Conservation (phyloP, 2,329 filamentous ascomycete genomes). For the Aspergillus sp. region DNA sequence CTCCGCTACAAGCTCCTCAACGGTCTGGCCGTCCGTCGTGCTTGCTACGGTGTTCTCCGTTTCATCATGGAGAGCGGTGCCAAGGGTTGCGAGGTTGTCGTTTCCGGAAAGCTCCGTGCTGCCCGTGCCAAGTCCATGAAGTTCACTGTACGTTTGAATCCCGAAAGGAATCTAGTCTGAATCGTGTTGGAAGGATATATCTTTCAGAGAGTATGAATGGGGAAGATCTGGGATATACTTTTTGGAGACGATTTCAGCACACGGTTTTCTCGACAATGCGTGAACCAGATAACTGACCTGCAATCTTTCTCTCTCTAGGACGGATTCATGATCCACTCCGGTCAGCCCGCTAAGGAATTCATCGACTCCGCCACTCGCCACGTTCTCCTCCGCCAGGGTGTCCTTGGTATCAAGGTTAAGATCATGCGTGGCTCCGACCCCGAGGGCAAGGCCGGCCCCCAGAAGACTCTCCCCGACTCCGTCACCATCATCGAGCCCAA, state of each 20-base stretch:
- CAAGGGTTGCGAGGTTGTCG: slow-evolving; percentile 99
- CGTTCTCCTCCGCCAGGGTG: slow-evolving; percentile 99
- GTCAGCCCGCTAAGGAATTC: slow-evolving; percentile 99
- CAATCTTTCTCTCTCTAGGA: slow-evolving; percentile 51
- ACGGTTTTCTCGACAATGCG: background rate
- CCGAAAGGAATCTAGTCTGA: background rate
- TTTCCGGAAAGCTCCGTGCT: slow-evolving; percentile 97
- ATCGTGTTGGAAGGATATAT: background rate
- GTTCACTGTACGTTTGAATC: slow-evolving; percentile 74
- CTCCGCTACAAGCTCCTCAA: slow-evolving; percentile 99
- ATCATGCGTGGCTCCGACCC: slow-evolving; percentile 99
- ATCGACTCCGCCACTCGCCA: slow-evolving; percentile 98
- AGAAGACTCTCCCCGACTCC: slow-evolving; percentile 95
- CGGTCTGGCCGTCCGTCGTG: slow-evolving; percentile 96
- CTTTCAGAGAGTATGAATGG: background rate
- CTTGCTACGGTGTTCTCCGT: slow-evolving; percentile 99
- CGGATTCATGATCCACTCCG: slow-evolving; percentile 99
- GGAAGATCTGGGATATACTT: background rate
- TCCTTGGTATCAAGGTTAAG: slow-evolving; percentile 99
- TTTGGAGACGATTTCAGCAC: background rate
- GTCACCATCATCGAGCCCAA: slow-evolving; percentile 99
- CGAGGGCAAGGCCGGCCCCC: slow-evolving; percentile 96
- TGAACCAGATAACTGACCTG: slow-evolving; percentile 8
- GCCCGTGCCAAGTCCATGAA: slow-evolving; percentile 99
- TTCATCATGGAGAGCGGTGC: slow-evolving; percentile 99